Conservation (phyloP, 306 rosid genomes). For the Medicago truncatula region DNA sequence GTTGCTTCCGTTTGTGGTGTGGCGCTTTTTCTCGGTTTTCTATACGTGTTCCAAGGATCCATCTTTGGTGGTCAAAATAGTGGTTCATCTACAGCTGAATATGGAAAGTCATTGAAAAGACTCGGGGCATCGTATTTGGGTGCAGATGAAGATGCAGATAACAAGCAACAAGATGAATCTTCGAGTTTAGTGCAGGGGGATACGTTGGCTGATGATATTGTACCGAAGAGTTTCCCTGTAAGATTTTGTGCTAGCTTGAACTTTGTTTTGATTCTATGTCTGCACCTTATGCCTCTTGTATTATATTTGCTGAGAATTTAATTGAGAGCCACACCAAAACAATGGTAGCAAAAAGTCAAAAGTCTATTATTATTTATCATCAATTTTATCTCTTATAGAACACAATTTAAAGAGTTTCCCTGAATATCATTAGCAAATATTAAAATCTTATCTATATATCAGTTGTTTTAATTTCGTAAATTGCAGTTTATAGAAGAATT, state of each 20-base stretch:
- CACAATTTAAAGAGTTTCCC: background rate
- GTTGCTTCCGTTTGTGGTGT: constrained; percentile 48
- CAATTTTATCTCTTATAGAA: background rate
- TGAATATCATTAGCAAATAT: background rate
- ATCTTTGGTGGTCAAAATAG: constrained; percentile 44
- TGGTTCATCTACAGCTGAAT: constrained; percentile 44
- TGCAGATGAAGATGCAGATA: constrained; percentile 44
- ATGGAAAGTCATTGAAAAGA: constrained; percentile 52
- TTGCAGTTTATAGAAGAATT: background rate
- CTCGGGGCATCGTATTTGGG: constrained; percentile 54
- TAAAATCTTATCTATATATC: background rate
- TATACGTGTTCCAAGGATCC: constrained; percentile 46
- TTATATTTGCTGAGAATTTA: background rate
- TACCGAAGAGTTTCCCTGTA: constrained; percentile 50
- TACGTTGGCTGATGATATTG: constrained; percentile 37
- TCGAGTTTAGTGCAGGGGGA: constrained; percentile 38
- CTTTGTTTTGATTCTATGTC: background rate
- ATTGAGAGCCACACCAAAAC: too few species aligned
- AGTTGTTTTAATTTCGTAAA: constrained; percentile 21
- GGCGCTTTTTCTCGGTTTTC: constrained; percentile 43
- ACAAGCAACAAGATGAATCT: constrained; percentile 47
- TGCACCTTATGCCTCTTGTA: background rate
- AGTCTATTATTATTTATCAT: too few species aligned
- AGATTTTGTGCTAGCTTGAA: constrained; percentile 21
- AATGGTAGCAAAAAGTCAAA: too few species aligned